Base-by-base conservation (phyloP, 192 early-diverging fungal genomes). In the Pilaira anomala region DNA sequence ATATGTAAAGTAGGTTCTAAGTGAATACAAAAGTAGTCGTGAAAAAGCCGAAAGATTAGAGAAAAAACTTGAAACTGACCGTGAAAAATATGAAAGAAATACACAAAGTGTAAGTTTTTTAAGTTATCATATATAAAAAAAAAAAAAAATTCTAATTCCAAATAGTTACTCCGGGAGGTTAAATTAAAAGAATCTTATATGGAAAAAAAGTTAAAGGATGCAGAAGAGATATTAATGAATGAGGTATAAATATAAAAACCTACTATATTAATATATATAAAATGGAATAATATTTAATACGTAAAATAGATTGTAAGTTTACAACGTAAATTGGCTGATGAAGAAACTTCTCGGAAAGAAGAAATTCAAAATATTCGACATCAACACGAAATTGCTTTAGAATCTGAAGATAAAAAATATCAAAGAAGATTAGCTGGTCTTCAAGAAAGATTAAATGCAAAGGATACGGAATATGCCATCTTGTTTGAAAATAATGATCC, bases 31-130 rank as follows among this genome's bases (percentile, higher is more conserved):
- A 41, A 48, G 50, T 28, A 48, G 13, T 42, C 19, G 39, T 6
- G 62, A 63, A 41, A 49, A 36, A 9, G 36, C 36, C n/a, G 49
- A 63, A 6, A 39, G 46, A 9, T 36, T 63, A 3, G 62, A 52
- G 42, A 52, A 36, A 13, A 63, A 63, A 24, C 16, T 50, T 5
- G 49, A 63, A 42, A 18, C 40, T 12, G 62, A 63, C 25, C 62
- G 33, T 36, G 24, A 40, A 5, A 52, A 30, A 6, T 63, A 52
- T 22, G 62, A 63, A 13, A 63, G 28, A 25, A 63, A 50, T 26
- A 63, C 30, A 40, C 26, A 48, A 3, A 63, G 49, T 41, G 62
- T 63, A 52, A 63, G 33, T n/a, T n/a, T n/a, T n/a, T n/a, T n/a
- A n/a, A n/a, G 11, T 24, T 39, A 39, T 14, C 16, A 9, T 18